These are phyloP conservation scores for Ambrosia artemisiifolia DNA, from an alignment of 129 eudicot genomes.

Conservation along the genomic window DNA sequence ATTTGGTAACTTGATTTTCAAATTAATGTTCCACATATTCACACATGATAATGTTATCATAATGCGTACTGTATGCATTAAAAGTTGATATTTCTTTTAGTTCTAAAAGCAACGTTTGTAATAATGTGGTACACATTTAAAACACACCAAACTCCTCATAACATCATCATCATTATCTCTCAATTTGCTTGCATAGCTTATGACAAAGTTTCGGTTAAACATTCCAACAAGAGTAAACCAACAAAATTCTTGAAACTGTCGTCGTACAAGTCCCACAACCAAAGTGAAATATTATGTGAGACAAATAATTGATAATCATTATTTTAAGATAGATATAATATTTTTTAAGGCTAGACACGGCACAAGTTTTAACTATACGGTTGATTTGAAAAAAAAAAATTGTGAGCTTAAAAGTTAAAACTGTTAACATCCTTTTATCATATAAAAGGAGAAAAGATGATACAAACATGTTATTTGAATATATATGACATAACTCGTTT, in stretches of 20 bases:
- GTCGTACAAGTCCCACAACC: too few relatives aligned
- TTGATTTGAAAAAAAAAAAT: too few relatives aligned
- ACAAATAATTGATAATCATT: not conserved
- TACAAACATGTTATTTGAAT: too few relatives aligned
- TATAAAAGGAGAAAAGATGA: too few relatives aligned
- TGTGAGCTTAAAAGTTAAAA: too few relatives aligned
- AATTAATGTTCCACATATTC: not conserved
- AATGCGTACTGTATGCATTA: not conserved
- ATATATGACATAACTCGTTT: too few relatives aligned
- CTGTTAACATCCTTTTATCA: too few relatives aligned
- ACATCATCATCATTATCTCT: not conserved
- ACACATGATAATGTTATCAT: not conserved
- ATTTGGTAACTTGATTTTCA: not conserved
- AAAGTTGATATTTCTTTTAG: not conserved
- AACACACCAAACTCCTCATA: not conserved
- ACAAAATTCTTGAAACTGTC: too few relatives aligned
- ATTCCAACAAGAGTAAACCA: conserved; percentile 16
- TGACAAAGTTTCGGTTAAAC: conserved; percentile 20
- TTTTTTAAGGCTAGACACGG: too few relatives aligned
- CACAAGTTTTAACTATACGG: too few relatives aligned
- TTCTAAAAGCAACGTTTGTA: not conserved
- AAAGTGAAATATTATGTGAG: not conserved
- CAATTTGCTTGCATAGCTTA: conserved; percentile 8
- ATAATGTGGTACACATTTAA: not conserved
- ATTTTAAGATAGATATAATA: too few relatives aligned